Evolutionary conservation across 768 basidiomycete species (phyloP).

Genomic region (Dioszegia hungarica): DNA sequence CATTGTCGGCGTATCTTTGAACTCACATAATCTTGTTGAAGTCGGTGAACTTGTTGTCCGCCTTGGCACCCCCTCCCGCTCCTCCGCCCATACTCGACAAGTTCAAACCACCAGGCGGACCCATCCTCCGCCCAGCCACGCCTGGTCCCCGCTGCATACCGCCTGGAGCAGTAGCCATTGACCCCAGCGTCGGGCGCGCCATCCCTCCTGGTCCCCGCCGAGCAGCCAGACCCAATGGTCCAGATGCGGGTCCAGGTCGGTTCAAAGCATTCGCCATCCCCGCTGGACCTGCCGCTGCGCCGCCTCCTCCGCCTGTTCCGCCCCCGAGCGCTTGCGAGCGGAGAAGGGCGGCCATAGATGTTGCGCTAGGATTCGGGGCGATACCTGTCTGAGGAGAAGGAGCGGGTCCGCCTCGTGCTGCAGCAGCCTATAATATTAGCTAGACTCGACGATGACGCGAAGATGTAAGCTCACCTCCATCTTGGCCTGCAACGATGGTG

Average conservation of each 20-base stretch:
- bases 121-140: constrained; percentile 48
- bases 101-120: constrained; percentile 51
- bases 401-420: constrained; percentile 25
- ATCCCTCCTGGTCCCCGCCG: constrained; percentile 47
- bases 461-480: constrained; percentile 64
- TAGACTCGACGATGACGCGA: background rate
- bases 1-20: background rate
- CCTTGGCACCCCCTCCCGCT: constrained; percentile 39
- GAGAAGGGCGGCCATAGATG: constrained; percentile 43
- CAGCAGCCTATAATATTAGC: constrained; percentile 36
- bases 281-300: constrained; percentile 11
- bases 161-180: constrained; percentile 18
- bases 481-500: constrained; percentile 83
- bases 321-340: constrained; percentile 39
- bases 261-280: constrained; percentile 8
- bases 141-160: constrained; percentile 43
- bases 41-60: constrained; percentile 79
- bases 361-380: constrained; percentile 40
- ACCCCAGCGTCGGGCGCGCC: constrained; percentile 11
- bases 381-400: constrained; percentile 10
- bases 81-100: constrained; percentile 61
- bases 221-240: constrained; percentile 48
- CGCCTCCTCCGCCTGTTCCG: constrained; percentile 8
- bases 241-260: constrained; percentile 40
- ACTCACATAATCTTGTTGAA: constrained; percentile 91